Conservation (phyloP, 2,329 filamentous ascomycete species). For the Nigrograna mackinnonii region DNA sequence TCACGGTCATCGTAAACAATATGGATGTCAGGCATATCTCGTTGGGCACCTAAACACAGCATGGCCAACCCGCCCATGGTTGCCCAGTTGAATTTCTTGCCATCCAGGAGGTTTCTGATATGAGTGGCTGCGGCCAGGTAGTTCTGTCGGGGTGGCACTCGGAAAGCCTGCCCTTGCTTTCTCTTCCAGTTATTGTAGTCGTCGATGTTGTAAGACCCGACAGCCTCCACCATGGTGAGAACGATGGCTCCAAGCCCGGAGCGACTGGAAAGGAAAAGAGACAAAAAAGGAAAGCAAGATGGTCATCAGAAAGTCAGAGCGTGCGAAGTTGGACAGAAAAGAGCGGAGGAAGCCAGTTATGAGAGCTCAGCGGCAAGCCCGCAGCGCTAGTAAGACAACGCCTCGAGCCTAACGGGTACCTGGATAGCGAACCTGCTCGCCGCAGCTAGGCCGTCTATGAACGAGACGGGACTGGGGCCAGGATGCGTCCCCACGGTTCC, state of each 20-base stretch:
- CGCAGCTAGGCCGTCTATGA: no score
- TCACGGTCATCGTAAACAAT: constrained; percentile 38
- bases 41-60: constrained; percentile 33
- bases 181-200: constrained; percentile 25
- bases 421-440: no score
- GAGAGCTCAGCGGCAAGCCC: no score
- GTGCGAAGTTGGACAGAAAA: constrained; percentile 4
- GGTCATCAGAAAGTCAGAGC: constrained; percentile 6
- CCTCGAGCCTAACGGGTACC: no score
- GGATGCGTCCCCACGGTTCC: no score
- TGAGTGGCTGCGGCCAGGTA: constrained; percentile 31
- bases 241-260: no score
- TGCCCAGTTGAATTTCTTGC: constrained; percentile 35
- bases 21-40: constrained; percentile 33
- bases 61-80: constrained; percentile 34
- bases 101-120: constrained; percentile 30
- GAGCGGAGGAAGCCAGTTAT: constrained; percentile 4
- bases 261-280: background rate
- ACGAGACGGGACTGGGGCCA: no score
- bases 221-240: no score
- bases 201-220: constrained; percentile 24
- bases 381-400: no score
- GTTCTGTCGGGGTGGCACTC: constrained; percentile 25
- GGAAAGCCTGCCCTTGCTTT: constrained; percentile 17
- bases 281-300: constrained; percentile 3